A percentile compares a stretch with the other conserved stretches of the same genome.
phyloP scores from a whole-genome alignment of 164 flowering plant genomes.

The Liriodendron chinense region DNA sequence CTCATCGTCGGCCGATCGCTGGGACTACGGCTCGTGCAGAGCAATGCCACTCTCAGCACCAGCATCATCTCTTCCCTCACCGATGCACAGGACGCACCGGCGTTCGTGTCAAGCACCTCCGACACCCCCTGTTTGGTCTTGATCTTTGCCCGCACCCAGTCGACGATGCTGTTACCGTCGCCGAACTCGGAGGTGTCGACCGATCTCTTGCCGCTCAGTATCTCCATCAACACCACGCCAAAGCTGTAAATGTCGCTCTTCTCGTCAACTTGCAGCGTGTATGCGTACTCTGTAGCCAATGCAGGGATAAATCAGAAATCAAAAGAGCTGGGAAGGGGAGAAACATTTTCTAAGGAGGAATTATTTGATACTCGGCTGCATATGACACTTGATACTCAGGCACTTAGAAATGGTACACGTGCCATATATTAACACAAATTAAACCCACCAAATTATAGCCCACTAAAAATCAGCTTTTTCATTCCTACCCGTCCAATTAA shows the following conservation, averaged over 20 bases:
- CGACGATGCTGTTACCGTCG: slow-evolving; percentile 93
- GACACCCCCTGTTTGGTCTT: slow-evolving; percentile 60
- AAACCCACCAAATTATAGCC: no score
- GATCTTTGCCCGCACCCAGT: slow-evolving; percentile 78
- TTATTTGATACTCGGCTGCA: no score
- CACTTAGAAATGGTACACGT: no score
- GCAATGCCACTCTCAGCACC: slow-evolving; percentile 73
- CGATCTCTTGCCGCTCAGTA: slow-evolving; percentile 73
- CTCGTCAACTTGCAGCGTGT: slow-evolving; percentile 93
- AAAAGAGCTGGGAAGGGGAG: no score
- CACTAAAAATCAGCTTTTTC: no score
- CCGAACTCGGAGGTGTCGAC: slow-evolving; percentile 77
- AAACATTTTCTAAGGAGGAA: no score
- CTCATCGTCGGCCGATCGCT: slow-evolving; percentile 95
- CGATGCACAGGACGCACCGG: slow-evolving; percentile 60
- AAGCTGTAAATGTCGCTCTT: slow-evolving; percentile 97
- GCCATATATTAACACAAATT: no score
- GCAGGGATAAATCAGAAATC: no score
- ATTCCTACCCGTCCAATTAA: no score
- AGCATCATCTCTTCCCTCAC: slow-evolving; percentile 93
- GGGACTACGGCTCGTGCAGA: slow-evolving; percentile 85
- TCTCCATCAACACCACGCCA: slow-evolving; percentile 90
- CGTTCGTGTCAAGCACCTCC: slow-evolving; percentile 73
- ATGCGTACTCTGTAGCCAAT: slow-evolving; percentile 71
- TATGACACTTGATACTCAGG: no score